Base-by-base conservation (phyloP, 306 rosid species). In the Hippophae gyantsensis region DNA sequence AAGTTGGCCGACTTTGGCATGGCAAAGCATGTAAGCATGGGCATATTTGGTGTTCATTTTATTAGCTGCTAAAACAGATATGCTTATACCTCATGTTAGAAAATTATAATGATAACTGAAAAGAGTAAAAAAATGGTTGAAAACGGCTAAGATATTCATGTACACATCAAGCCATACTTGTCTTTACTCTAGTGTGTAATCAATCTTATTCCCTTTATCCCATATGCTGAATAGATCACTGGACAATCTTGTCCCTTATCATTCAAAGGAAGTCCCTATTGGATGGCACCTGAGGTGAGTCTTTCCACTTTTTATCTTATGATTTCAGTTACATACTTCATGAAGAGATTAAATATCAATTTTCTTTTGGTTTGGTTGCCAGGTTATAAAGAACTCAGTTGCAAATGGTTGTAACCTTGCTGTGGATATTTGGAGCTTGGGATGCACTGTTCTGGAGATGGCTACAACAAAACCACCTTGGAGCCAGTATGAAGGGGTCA, bases 281-380 rank as follows among this genome's bases (percentile, higher is more conserved):
- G 99, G 99, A 93, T 93, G 99, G 99, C 99, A 63, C 99, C 99
- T 49, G 99, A 93, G 99, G 99, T 93, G 64, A 67, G 61, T 42
- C 25, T 57, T 75, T 43, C 56, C 51, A 41, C 12, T 59, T 51
- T 69, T 55, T 41, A 45, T 46, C 49, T 54, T 63, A 68, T 60
- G 62, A 58, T 58, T 9, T 58, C 45, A 62, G 9, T 69, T 44
- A 54, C 56, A 45, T 42, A 38, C 57, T 49, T 68, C 48, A 57
- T 60, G 61, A 64, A 67, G 65, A 69, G 60, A 52, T 69, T 32
- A 32, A 32, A 42, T 45, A 60, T 71, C 27, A 52, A 40, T 40
- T 8, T 74, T 64, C 60, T 38, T 41, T 50, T 63, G 45, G 51
- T 51, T 65, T 64, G 75, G 48, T 69, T 72, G 61, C 68, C 68